These are phyloP conservation scores for Lachancea lanzarotensis DNA, from an alignment of 805 yeast genomes.

Conservation along the genomic window DNA sequence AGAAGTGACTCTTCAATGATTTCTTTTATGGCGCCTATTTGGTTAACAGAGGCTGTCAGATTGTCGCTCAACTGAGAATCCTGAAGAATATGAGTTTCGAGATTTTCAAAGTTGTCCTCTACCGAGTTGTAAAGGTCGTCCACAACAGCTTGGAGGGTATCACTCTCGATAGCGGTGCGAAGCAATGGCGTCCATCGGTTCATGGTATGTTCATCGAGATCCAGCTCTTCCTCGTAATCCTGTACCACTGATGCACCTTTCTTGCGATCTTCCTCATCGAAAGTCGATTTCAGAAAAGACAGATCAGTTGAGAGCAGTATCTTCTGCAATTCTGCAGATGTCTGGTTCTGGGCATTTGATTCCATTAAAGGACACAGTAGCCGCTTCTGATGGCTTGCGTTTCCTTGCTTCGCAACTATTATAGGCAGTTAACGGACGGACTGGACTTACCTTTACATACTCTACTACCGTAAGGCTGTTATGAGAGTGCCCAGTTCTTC, in stretches of 20 bases:
- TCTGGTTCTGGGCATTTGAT: conserved; percentile 20
- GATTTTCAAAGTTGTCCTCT: conserved; percentile 32
- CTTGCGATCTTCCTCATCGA: neutral
- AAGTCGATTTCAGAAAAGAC: conserved; percentile 1
- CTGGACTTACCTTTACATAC: no score
- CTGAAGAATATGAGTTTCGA: conserved; percentile 28
- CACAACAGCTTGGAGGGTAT: conserved; percentile 18
- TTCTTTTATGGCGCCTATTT: conserved; percentile 54
- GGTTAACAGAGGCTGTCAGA: conserved; percentile 45
- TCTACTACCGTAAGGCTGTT: no score
- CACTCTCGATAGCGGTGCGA: conserved; percentile 24
- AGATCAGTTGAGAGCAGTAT: conserved; percentile 21
- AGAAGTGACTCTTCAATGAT: conserved; percentile 49
- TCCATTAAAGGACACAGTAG: conserved; percentile 17
- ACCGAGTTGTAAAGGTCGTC: conserved; percentile 28
- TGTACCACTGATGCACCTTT: conserved; percentile 3
- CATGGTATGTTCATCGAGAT: conserved; percentile 25
- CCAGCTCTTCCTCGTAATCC: conserved; percentile 21
- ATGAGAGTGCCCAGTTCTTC: neutral
- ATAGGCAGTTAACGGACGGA: no score
- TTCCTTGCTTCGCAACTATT: neutral
- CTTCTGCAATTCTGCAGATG: conserved; percentile 29
- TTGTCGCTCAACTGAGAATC: conserved; percentile 32
- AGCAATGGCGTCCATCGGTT: conserved; percentile 32
- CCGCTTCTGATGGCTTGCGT: neutral